phyloP scores from a whole-genome alignment of 2,329 filamentous ascomycete species.

The Raffaelea albimanens region DNA sequence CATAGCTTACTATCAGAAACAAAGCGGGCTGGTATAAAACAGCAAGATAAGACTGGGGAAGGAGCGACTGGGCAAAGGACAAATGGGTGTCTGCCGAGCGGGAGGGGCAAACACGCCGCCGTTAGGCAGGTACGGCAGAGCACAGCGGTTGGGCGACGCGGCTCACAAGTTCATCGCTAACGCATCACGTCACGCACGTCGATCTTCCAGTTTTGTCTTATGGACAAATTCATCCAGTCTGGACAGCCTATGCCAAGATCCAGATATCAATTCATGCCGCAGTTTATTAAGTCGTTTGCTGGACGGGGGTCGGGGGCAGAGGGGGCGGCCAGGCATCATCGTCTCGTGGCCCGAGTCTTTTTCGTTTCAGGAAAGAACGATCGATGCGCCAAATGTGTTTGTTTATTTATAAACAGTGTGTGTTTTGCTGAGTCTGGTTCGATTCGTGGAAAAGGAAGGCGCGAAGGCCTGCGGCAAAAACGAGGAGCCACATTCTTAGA shows the following conservation, averaged over 20 bases:
- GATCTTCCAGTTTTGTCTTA: background rate
- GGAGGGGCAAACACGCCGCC: background rate
- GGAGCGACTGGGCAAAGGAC: background rate
- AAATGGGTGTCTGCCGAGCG: no score
- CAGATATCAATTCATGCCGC: conserved; percentile 3
- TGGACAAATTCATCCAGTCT: background rate
- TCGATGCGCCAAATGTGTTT: no score
- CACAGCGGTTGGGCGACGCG: background rate
- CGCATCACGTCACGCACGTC: no score
- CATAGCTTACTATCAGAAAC: background rate
- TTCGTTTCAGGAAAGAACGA: background rate
- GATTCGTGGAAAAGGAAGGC: no score
- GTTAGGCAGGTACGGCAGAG: background rate
- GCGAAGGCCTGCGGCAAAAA: no score
- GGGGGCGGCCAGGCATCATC: background rate
- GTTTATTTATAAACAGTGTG: no score
- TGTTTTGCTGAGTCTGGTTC: no score
- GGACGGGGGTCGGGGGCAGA: background rate
- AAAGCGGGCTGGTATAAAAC: background rate
- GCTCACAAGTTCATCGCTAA: background rate
- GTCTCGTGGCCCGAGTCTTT: background rate
- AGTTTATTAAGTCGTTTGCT: background rate
- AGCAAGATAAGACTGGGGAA: background rate
- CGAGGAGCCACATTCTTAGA: no score
- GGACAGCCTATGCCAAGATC: background rate